phyloP scores from a whole-genome alignment of 306 rosid genomes.

The Arachis stenosperma region DNA sequence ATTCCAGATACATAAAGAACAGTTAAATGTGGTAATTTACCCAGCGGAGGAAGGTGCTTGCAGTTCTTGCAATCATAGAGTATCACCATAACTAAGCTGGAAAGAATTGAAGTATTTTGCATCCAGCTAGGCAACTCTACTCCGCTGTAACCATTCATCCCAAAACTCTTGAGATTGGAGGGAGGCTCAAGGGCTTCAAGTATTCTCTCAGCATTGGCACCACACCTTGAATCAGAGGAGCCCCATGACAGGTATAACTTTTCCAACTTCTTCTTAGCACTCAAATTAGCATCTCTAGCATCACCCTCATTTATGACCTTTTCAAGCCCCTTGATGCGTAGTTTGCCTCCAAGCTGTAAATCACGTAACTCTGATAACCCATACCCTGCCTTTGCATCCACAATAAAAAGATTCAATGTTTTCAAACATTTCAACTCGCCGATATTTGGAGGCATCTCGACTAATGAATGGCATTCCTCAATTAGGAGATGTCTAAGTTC shows the following conservation, averaged over 20 bases:
- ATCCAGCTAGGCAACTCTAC: neutral
- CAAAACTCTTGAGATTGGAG: conserved; percentile 2
- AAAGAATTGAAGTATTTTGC: neutral
- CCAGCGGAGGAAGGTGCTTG: conserved; percentile 2
- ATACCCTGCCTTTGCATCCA: neutral
- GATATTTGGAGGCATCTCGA: neutral
- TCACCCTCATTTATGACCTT: neutral
- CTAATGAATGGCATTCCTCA: neutral
- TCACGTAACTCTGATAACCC: conserved; percentile 18
- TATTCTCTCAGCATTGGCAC: neutral
- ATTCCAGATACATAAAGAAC: neutral
- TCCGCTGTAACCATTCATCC: neutral
- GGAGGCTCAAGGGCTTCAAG: conserved; percentile 21
- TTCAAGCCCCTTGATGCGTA: conserved; percentile 7
- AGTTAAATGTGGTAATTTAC: neutral
- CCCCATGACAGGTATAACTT: conserved; percentile 7
- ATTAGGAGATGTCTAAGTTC: conserved; percentile 18
- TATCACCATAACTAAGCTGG: neutral
- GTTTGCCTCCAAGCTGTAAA: conserved; percentile 15
- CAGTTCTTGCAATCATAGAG: neutral
- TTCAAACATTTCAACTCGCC: neutral
- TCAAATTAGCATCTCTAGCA: conserved; percentile 15
- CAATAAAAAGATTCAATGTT: conserved; percentile 12
- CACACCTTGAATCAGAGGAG: neutral
- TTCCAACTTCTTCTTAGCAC: neutral